Evolutionary conservation across 495 filamentous ascomycete species (phyloP).

Genomic region (Aspergillus haitiensis): DNA sequence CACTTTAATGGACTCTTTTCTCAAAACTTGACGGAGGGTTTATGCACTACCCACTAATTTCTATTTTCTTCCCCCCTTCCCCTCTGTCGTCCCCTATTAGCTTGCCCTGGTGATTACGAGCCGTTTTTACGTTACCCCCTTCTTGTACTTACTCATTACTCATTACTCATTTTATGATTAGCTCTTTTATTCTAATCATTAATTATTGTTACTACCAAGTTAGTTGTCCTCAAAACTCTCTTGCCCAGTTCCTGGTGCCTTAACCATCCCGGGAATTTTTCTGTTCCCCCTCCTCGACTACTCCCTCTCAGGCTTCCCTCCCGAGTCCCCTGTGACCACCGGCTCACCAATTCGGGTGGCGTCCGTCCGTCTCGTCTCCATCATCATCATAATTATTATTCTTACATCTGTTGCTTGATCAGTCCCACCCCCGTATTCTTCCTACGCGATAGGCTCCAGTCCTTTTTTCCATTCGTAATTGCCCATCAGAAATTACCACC

Average conservation of each 20-base stretch:
- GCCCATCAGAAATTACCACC: neutral
- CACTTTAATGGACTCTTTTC: neutral
- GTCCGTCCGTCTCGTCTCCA: conserved; percentile 12
- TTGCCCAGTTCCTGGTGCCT: conserved; percentile 6
- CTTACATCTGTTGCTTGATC: conserved; percentile 1
- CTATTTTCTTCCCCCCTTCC: neutral
- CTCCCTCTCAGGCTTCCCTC: conserved; percentile 1
- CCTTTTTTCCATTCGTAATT: conserved; percentile 2
- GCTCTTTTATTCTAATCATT: neutral
- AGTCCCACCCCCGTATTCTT: conserved; percentile 13
- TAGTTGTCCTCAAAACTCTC: neutral
- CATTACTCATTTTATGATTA: neutral
- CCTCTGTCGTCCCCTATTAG: too few relatives aligned
- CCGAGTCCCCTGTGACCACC: conserved; percentile 10
- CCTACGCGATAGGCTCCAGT: conserved; percentile 6
- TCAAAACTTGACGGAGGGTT: conserved; percentile 8
- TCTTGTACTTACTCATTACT: neutral
- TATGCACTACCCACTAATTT: neutral
- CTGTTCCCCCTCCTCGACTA: conserved; percentile 9
- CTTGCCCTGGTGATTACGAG: neutral
- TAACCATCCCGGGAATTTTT: conserved; percentile 17
- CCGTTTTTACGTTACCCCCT: neutral
- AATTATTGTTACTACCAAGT: neutral
- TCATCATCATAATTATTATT: neutral
- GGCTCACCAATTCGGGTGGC: conserved; percentile 17